Conservation (phyloP, 2,329 filamentous ascomycete species). For the Fusarium pininemorale region DNA sequence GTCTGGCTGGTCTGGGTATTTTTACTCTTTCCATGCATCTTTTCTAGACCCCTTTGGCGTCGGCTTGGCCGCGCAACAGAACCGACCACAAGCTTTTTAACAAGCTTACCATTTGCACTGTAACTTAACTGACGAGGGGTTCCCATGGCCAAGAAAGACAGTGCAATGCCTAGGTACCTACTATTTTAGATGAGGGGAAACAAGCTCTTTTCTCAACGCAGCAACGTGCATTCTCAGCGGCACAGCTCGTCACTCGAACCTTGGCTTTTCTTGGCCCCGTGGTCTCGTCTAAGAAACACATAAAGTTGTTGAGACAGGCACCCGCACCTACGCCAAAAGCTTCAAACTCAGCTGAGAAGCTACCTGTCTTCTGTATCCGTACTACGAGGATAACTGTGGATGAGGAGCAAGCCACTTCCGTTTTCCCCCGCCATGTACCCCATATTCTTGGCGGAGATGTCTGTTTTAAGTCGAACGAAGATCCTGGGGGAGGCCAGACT, state of each 20-base stretch:
- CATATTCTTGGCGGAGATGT: constrained; percentile 32
- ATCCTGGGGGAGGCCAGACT: constrained; percentile 2
- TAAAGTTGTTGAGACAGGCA: neutral
- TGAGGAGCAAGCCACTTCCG: constrained; percentile 25
- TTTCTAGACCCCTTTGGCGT: constrained; percentile 17
- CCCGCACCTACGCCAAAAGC: neutral
- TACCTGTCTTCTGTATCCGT: neutral
- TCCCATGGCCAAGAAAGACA: constrained; percentile 6
- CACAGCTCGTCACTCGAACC: constrained; percentile 11
- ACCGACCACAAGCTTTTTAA: constrained; percentile 25
- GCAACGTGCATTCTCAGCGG: constrained; percentile 17
- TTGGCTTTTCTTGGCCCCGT: constrained; percentile 1
- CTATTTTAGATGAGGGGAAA: constrained; percentile 18
- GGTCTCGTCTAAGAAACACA: neutral
- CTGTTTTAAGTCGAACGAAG: neutral
- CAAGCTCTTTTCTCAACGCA: constrained; percentile 21
- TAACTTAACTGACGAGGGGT: constrained; percentile 11
- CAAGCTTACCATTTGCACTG: constrained; percentile 22
- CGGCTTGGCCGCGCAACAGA: constrained; percentile 26
- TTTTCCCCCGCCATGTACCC: constrained; percentile 31
- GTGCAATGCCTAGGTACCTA: neutral
- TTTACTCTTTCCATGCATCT: constrained; percentile 25
- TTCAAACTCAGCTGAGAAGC: neutral
- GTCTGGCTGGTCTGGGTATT: neutral
- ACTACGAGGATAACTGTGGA: neutral